Evolutionary conservation across 495 filamentous ascomycete genomes (phyloP).

Genomic region (Penicillium simplicissimum): DNA sequence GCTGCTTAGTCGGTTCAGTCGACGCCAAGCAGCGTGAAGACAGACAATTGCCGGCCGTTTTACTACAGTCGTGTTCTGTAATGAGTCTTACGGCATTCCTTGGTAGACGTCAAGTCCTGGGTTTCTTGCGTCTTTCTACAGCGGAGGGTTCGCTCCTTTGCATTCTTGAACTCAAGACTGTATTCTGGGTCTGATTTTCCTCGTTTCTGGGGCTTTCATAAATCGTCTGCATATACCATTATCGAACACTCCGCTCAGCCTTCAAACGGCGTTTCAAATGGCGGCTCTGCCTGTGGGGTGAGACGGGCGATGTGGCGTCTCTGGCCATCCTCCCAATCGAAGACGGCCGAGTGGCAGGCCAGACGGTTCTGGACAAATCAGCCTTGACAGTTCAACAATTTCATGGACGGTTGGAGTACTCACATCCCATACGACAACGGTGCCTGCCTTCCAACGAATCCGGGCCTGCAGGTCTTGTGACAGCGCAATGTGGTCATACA

Average conservation of each 20-base stretch:
- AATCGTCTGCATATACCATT: neutral
- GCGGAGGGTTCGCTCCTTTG: too few relatives aligned
- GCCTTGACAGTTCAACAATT: neutral
- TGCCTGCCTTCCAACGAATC: conserved; percentile 57
- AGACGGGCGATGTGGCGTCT: conserved; percentile 80
- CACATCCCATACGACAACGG: conserved; percentile 64
- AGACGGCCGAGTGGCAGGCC: conserved; percentile 72
- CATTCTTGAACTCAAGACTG: neutral
- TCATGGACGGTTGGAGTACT: conserved; percentile 18
- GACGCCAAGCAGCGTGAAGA: conserved; percentile 7
- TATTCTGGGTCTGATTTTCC: neutral
- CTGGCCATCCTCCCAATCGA: conserved; percentile 81
- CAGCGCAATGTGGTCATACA: conserved; percentile 63
- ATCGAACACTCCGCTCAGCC: conserved; percentile 22
- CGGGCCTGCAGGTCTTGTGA: conserved; percentile 60
- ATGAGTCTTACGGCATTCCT: neutral
- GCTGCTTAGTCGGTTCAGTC: conserved; percentile 51
- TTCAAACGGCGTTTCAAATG: conserved; percentile 60
- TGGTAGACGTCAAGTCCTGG: neutral
- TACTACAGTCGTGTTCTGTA: neutral
- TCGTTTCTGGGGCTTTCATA: neutral
- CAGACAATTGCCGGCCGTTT: neutral
- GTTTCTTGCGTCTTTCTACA: too few relatives aligned
- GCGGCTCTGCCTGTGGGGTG: conserved; percentile 79
- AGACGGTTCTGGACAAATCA: conserved; percentile 60